A percentile compares a stretch with the other conserved stretches of the same genome.
Evolutionary conservation across 257 asterid species (phyloP).

Genomic region (Solanum virginianum): DNA sequence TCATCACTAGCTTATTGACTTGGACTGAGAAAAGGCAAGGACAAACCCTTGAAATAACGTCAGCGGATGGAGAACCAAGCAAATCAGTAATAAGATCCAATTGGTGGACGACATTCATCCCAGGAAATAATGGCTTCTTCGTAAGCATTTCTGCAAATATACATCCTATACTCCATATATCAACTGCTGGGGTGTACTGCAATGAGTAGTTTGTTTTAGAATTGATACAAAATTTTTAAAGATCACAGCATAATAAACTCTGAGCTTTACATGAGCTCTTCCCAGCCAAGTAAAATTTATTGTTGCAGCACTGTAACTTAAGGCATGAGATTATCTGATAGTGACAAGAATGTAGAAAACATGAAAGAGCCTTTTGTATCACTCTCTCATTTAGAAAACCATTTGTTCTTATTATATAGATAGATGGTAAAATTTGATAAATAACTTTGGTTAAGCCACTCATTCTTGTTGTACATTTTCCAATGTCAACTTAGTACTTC

Average conservation of each 20-base stretch:
- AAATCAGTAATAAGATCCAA: slow-evolving; percentile 83
- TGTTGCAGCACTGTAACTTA: not conserved
- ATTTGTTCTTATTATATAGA: not conserved
- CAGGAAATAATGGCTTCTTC: slow-evolving; percentile 82
- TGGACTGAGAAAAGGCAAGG: not conserved
- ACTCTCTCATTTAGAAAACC: not conserved
- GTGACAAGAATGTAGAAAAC: not conserved
- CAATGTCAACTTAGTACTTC: no score
- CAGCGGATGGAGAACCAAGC: slow-evolving; percentile 79
- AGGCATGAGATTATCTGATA: not conserved
- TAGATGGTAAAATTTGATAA: not conserved
- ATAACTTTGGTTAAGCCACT: no score
- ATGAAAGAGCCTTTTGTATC: not conserved
- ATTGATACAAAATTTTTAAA: not conserved
- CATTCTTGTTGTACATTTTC: no score
- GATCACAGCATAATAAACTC: not conserved
- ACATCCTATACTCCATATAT: slow-evolving; percentile 96
- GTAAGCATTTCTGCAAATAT: slow-evolving; percentile 83
- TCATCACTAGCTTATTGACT: not conserved
- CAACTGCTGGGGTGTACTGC: slow-evolving; percentile 98
- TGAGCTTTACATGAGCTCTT: not conserved
- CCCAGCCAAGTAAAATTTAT: not conserved
- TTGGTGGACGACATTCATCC: slow-evolving; percentile 75
- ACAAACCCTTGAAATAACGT: slow-evolving; percentile 76
- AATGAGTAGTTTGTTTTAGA: slow-evolving; percentile 1